A percentile compares a stretch with the other conserved stretches of the same genome.
Evolutionary conservation across 2,329 filamentous ascomycete species (phyloP).

Genomic region (Clarireedia homoeocarpa): DNA sequence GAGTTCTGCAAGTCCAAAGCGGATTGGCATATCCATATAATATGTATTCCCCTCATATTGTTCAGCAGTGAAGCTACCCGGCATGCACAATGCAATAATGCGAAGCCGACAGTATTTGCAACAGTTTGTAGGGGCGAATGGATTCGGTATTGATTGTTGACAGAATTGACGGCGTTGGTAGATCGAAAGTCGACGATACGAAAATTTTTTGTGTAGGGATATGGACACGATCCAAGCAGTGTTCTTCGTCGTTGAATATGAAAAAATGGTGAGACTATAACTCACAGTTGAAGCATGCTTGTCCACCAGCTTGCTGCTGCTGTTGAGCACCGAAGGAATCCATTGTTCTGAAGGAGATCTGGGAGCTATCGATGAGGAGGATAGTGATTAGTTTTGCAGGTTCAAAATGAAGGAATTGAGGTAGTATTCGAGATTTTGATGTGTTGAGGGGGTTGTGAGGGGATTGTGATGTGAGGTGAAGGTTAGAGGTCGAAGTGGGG

Average conservation of each 20-base stretch:
- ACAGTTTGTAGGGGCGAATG: no score
- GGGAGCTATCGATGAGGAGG: slow-evolving; percentile 11
- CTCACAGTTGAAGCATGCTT: slow-evolving; percentile 45
- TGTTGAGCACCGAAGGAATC: slow-evolving; percentile 22
- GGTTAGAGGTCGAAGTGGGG: slow-evolving; percentile 6
- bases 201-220: not conserved
- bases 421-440: not conserved
- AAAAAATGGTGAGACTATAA: slow-evolving; percentile 18
- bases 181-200: not conserved
- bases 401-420: not conserved
- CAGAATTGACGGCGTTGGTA: not conserved
- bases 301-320: slow-evolving; percentile 22
- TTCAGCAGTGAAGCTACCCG: no score
- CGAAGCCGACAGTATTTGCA: no score
- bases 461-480: not conserved
- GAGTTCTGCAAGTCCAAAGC: not conserved
- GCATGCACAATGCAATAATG: no score
- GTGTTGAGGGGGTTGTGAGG: not conserved
- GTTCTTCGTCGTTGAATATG: slow-evolving; percentile 3
- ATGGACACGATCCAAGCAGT: not conserved
- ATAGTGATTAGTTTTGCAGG: slow-evolving; percentile 3
- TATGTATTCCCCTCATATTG: not conserved
- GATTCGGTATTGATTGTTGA: no score
- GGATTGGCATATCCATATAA: not conserved
- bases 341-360: slow-evolving; percentile 19